Base-by-base conservation (phyloP, 2,329 filamentous ascomycete species). In the Epichloe sp. region DNA sequence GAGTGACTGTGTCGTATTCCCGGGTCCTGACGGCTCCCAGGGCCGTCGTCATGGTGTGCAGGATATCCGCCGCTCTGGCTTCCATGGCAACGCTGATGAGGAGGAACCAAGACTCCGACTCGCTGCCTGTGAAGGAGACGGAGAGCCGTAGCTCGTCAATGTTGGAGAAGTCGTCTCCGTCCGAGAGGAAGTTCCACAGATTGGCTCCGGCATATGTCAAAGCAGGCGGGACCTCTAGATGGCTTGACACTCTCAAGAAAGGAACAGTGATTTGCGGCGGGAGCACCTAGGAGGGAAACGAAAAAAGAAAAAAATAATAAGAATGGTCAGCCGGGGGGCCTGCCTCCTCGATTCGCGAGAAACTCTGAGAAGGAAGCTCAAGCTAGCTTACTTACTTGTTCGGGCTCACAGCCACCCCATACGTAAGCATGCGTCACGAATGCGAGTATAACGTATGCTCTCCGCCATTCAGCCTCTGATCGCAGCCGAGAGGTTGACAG, bases 31-130 rank as follows among this genome's bases (percentile, higher is more conserved):
- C 82, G 4, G 86, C 83, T 14, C 80, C 70, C 11, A 96, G 83
- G 2, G 90, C 90, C 31, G 77, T 69, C 23, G 94, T 72, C 82
- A 95, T 89, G 51, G 83, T 66, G 0, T 87, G 85, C 52, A 96
- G 82, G 36, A 88, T 79, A 0, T 77, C 73, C 0, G 83, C 89
- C 0, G 85, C 88, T 45, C 82, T 78, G 36, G 88, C 85, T 69
- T 97, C 91, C 64, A 96, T 94, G 17, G 90, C 89, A 1, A 93
- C 85, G 0, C 88, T 95, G 54, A 96, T 77, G 38, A 93, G 74
- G 59, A 90, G 90, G 69, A 97, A 97, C 91, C 91, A 96, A 59
- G 89, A 88, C 67, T 97, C 91, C 58, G 94, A 89, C 48, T 84
- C 70, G 7, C 88, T 93, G 26, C 88, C 90, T 4, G 89, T 96